phyloP scores from a whole-genome alignment of 164 flowering plant genomes.

The Vitis rotundifolia region DNA sequence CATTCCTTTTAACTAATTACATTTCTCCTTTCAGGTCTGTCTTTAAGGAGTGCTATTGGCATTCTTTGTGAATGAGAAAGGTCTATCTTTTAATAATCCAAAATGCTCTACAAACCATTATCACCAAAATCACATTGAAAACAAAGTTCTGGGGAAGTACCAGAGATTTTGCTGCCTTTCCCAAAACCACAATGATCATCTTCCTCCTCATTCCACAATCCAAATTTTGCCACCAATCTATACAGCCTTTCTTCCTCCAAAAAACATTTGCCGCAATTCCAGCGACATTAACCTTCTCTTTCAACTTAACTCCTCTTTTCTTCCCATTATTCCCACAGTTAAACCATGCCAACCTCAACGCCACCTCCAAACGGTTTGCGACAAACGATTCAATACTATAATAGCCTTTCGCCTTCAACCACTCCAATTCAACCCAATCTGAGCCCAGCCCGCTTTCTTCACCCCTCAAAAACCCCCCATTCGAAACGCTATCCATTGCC shows the following conservation, averaged over 20 bases:
- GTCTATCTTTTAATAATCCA: neutral
- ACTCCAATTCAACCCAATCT: constrained; percentile 76
- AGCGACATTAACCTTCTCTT: constrained; percentile 48
- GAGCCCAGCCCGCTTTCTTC: constrained; percentile 49
- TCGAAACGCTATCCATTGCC: constrained; percentile 67
- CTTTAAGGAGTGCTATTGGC: too few species aligned
- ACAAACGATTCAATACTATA: constrained; percentile 77
- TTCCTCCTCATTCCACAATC: constrained; percentile 45
- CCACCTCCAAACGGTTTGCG: constrained; percentile 75
- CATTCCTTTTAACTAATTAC: too few species aligned
- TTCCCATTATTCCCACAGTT: constrained; percentile 42
- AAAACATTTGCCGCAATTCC: constrained; percentile 74
- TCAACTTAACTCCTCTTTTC: constrained; percentile 65
- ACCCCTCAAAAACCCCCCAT: constrained; percentile 70
- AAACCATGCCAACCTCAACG: constrained; percentile 82
- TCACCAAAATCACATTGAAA: neutral
- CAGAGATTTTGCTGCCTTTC: constrained; percentile 66
- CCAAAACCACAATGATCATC: constrained; percentile 38
- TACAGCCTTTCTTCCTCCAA: constrained; percentile 88
- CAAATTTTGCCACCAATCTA: constrained; percentile 88
- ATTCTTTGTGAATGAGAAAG: too few species aligned
- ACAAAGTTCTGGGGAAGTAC: constrained; percentile 42
- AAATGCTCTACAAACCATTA: neutral
- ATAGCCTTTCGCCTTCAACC: constrained; percentile 88
- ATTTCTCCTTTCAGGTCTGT: too few species aligned